A percentile compares a stretch with the other conserved stretches of the same genome.
phyloP scores from a whole-genome alignment of 768 basidiomycete genomes.

The Neoboletus magnificus region DNA sequence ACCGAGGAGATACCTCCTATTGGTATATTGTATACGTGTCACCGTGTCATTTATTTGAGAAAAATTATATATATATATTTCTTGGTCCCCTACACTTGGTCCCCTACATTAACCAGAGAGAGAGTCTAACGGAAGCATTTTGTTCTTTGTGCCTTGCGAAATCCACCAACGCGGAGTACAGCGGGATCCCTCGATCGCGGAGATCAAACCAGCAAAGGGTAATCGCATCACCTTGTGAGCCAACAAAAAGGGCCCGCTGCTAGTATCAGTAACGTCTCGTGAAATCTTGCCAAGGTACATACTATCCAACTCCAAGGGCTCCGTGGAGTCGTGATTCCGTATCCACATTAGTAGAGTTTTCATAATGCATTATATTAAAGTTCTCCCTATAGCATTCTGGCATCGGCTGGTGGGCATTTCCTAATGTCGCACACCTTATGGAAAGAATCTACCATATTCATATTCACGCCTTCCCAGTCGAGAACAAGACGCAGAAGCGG shows the following conservation, averaged over 20 bases:
- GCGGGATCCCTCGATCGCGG: slow-evolving; percentile 21
- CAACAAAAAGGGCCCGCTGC: not conserved
- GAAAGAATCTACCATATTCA: not conserved
- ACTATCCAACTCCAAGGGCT: slow-evolving; percentile 21
- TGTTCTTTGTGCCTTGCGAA: slow-evolving; percentile 13
- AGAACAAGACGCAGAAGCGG: not conserved
- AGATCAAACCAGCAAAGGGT: slow-evolving; percentile 24
- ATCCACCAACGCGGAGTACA: slow-evolving; percentile 4
- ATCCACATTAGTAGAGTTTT: not conserved
- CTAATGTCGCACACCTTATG: not conserved
- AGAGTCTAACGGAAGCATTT: slow-evolving; percentile 31
- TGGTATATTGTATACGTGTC: slow-evolving; percentile 17
- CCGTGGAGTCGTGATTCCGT: slow-evolving; percentile 19
- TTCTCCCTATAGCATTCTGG: not conserved
- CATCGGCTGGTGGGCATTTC: not conserved
- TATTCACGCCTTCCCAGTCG: not conserved
- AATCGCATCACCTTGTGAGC: slow-evolving; percentile 5
- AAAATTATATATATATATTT: slow-evolving; percentile 6
- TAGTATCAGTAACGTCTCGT: slow-evolving; percentile 1
- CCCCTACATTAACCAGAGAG: slow-evolving; percentile 2
- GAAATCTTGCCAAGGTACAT: not conserved
- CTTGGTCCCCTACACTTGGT: slow-evolving; percentile 12
- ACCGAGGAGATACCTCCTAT: slow-evolving; percentile 22
- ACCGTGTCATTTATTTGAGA: not conserved
- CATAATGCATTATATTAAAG: not conserved